Base-by-base conservation (phyloP, 2,329 filamentous ascomycete species). In the Alternaria triticina region DNA sequence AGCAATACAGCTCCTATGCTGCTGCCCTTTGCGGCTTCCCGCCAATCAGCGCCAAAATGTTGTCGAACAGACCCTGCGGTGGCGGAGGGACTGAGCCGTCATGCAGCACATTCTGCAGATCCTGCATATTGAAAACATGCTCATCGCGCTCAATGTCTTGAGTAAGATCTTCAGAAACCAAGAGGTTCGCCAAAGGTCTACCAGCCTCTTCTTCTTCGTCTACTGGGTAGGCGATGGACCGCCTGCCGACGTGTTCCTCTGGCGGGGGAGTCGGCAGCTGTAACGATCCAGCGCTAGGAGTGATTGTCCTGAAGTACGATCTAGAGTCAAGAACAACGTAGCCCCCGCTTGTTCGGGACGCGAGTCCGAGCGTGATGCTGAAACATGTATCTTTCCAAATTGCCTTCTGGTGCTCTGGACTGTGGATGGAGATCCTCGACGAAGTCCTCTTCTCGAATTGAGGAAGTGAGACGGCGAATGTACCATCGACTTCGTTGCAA, bases 241-340 rank as follows among this genome's bases (percentile, higher is more conserved):
- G 71, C 25, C 71, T 68, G 17, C 78, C 82, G 5, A 70, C 59
- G 6, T 76, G 82, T 8, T 75, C 69, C 27, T 78, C 74, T 13
- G 76, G 76, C 20, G 79, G 75, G 15, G 75, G 73, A 2, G 72
- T 73, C 22, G 71, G 70, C 17, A 80, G 67, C 54, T 77, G 71
- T 17, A 75, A 61, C 1, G 69, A 54, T 20, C 58, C 65, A 22
- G 69, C 69, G 33, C 71, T 76, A 11, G 79, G 77, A 9, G 67
- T 77, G 11, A 85, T 70, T 6, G 79, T 73, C 27, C 88, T 89
- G 43, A 97, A 83, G 72, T 92, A 90, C 13, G 93, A 92, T 0
- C 88, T 85, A n/a, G 90, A 86, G 76, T 97, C 93, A 6, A 97
- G 80, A 10, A 90, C 82, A 43, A 96, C 82, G 77, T 93, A 97